Conservation (phyloP, 257 asterid species). For the Verbascum thapsus region DNA sequence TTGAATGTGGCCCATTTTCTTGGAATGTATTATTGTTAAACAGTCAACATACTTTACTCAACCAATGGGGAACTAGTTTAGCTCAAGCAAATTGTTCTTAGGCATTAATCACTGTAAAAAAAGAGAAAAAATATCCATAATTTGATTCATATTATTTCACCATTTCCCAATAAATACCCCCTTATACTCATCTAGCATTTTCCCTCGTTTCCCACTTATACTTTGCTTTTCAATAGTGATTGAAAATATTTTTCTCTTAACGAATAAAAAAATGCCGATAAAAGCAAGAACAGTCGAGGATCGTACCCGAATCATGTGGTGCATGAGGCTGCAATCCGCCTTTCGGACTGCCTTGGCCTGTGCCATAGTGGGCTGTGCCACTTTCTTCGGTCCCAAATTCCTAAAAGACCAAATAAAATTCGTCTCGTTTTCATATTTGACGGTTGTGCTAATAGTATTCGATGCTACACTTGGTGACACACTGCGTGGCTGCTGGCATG, state of each 20-base stretch:
- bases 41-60: too few relatives aligned
- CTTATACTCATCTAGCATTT: too few relatives aligned
- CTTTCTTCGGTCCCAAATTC: constrained; percentile 41
- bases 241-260: too few relatives aligned
- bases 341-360: constrained; percentile 48
- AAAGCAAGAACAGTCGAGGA: constrained; percentile 33
- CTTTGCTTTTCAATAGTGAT: not conserved
- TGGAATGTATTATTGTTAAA: too few relatives aligned
- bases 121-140: too few relatives aligned
- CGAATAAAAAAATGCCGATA: not conserved
- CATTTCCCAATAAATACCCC: constrained; percentile 5
- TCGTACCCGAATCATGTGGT: constrained; percentile 46
- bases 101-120: too few relatives aligned
- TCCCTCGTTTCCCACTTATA: too few relatives aligned
- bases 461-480: constrained; percentile 53
- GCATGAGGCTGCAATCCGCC: constrained; percentile 47
- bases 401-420: constrained; percentile 33
- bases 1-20: too few relatives aligned
- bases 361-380: constrained; percentile 42
- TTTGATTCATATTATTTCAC: not conserved
- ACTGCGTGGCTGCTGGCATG: constrained; percentile 49
- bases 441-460: constrained; percentile 36
- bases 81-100: too few relatives aligned
- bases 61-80: too few relatives aligned
- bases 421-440: constrained; percentile 49